Evolutionary conservation across 2,329 filamentous ascomycete species (phyloP), one percentile per base, ranked within the genome.

Genomic region (Xylaria sp.): DNA sequence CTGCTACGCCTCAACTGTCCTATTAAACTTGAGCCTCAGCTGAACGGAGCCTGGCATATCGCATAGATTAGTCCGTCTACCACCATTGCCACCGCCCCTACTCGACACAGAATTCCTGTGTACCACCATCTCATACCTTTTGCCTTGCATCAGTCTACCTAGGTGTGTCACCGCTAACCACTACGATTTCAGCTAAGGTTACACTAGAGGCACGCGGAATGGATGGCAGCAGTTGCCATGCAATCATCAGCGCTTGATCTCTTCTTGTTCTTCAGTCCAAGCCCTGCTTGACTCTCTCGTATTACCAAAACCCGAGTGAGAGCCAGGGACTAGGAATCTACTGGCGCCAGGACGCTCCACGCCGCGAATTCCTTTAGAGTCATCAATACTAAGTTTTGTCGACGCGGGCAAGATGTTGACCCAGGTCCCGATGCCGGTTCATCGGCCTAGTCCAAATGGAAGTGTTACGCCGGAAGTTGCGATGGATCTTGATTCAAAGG

Each of bases 401-500:
- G 25, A 54, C 56, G 56, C 44, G n/a, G 60, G 50, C 70, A 62
- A 66, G 37, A 83, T 83, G 34, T 79, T 83, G n/a, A 81, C 82
- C 68, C 84, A 83, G 54, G 82, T 82, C 57, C 86, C 86, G 23
- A 86, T 85, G 55, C 86, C 86, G 12, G 84, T 84, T 7, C 78
- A 81, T 71, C 83, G 81, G 69, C 76, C 76, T 54, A 79, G 75
- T 68, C 77, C 78, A 65, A 79, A 77, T 72, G 79, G 80, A 52
- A 72, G 69, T 15, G 51, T 69, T 15, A 66, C 72, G 8, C 50
- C 73, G 32, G 62, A 65, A 8, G 54, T 74, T 23, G 74, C 76
- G 13, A 76, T 77, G 75, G 75, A 78, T 48, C 50, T 75, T 46
- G 75, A 76, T 59, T 69, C 71, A 25, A 70, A 69, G 15, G 66